These are phyloP conservation scores for Xerocomus amazonicus DNA, from an alignment of 1,284 basidiomycete genomes.

Conservation along the genomic window DNA sequence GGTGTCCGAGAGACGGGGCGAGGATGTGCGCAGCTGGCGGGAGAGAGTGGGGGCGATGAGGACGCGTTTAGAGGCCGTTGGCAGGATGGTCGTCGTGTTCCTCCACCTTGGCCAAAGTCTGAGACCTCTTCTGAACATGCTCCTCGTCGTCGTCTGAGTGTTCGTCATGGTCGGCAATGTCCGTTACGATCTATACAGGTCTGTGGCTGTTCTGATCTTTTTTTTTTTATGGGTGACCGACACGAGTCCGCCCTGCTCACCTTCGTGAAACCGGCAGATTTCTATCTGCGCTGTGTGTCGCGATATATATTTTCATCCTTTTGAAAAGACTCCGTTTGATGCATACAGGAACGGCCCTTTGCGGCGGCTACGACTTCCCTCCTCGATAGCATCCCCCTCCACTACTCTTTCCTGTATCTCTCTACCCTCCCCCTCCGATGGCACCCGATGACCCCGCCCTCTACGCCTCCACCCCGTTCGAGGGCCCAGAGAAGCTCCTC, in stretches of 20 bases:
- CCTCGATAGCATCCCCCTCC: conserved; percentile 52
- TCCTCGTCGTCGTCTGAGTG: too few species aligned
- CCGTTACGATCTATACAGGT: background rate
- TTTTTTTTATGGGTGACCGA: too few species aligned
- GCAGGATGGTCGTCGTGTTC: conserved; percentile 42
- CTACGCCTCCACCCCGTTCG: conserved; percentile 58
- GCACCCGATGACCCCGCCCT: conserved; percentile 33
- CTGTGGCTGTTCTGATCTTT: too few species aligned
- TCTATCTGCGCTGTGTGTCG: conserved; percentile 12
- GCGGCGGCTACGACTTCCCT: conserved; percentile 39
- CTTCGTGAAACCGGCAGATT: conserved; percentile 17
- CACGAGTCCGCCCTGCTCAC: conserved; percentile 6
- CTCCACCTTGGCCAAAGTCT: conserved; percentile 31
- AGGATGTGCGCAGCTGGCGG: conserved; percentile 46
- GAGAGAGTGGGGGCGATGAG: conserved; percentile 10
- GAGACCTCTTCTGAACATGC: conserved; percentile 1
- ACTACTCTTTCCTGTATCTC: too few species aligned
- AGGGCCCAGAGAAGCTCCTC: conserved; percentile 94
- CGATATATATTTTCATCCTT: conserved; percentile 15
- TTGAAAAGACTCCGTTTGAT: conserved; percentile 43
- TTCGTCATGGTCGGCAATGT: background rate
- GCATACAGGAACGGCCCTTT: conserved; percentile 48
- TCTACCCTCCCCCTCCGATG: conserved; percentile 22
- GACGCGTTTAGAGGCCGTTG: conserved; percentile 30
- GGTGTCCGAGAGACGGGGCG: conserved; percentile 14